These are phyloP conservation scores for Chamaecrista fasciculata DNA, from an alignment of 306 rosid species.

Conservation along the genomic window DNA sequence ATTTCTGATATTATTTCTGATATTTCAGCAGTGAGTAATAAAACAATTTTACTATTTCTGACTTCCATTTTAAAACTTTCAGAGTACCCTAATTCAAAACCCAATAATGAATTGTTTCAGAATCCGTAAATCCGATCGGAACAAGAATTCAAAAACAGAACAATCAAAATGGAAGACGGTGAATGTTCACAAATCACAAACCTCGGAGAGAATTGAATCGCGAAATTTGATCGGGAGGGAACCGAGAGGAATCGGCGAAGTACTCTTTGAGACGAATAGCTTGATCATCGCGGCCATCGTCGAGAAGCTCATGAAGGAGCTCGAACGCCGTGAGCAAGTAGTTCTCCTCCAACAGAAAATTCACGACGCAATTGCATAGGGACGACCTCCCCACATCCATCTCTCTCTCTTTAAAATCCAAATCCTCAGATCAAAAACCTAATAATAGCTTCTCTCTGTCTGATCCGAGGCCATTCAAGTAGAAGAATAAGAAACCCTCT, in stretches of 20 bases:
- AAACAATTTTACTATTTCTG: not conserved
- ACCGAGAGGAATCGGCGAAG: conserved; percentile 76
- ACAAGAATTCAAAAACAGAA: not conserved
- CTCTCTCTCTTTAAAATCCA: conserved; percentile 2
- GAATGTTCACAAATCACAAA: conserved; percentile 7
- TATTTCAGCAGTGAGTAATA: not conserved
- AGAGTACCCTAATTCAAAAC: too few relatives aligned
- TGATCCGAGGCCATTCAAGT: conserved; percentile 42
- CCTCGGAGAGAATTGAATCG: conserved; percentile 88
- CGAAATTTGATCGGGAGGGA: conserved; percentile 86
- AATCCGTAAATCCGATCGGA: not conserved
- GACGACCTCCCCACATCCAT: conserved; percentile 97
- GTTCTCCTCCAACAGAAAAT: conserved; percentile 89
- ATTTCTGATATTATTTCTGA: too few relatives aligned
- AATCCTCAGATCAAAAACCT: conserved; percentile 34
- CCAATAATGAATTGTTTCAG: not conserved
- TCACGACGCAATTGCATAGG: conserved; percentile 96
- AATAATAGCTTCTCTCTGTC: not conserved
- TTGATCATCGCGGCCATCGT: conserved; percentile 79
- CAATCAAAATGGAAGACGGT: not conserved
- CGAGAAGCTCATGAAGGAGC: conserved; percentile 99
- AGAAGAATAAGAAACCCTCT: not conserved
- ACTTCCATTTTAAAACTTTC: too few relatives aligned
- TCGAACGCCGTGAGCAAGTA: conserved; percentile 89
- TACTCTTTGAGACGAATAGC: conserved; percentile 88